phyloP scores from a whole-genome alignment of 371 early-diverging fungal species.

The Phascolomyces articulosus region DNA sequence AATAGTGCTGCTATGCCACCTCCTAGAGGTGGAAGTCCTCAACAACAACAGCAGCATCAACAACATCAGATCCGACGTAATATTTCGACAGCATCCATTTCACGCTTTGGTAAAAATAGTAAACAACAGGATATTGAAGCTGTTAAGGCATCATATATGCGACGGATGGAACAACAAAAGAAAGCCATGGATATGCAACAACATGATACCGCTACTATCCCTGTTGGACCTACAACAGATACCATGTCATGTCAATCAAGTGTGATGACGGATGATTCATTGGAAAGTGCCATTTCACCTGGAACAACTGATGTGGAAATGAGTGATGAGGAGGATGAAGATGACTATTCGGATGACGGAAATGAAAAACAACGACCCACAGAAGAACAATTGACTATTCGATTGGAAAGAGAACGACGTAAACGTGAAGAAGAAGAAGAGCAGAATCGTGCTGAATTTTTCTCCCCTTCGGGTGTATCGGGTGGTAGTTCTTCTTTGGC shows the following conservation, averaged over 20 bases:
- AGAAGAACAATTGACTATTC: conserved; percentile 16
- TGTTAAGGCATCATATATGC: conserved; percentile 27
- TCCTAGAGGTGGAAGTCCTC: neutral
- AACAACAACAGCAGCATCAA: neutral
- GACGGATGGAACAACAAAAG: conserved; percentile 28
- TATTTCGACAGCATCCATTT: conserved; percentile 12
- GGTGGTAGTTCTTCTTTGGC: neutral
- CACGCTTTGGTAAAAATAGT: neutral
- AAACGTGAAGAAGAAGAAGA: conserved; percentile 40
- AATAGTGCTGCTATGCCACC: no score
- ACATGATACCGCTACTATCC: neutral
- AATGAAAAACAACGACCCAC: conserved; percentile 17
- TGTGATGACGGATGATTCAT: conserved; percentile 34
- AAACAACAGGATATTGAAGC: conserved; percentile 17
- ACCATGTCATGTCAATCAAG: conserved; percentile 12
- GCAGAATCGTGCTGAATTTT: conserved; percentile 28
- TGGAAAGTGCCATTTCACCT: conserved; percentile 40
- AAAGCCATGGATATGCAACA: conserved; percentile 4
- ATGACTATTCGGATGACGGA: conserved; percentile 16
- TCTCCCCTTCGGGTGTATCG: conserved; percentile 9
- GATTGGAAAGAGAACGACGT: conserved; percentile 28
- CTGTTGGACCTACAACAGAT: neutral
- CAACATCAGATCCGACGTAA: neutral
- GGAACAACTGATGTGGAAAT: conserved; percentile 42
- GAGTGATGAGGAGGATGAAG: conserved; percentile 12